Base-by-base conservation (phyloP, 2,329 filamentous ascomycete genomes). In the Rosellinia necatrix region DNA sequence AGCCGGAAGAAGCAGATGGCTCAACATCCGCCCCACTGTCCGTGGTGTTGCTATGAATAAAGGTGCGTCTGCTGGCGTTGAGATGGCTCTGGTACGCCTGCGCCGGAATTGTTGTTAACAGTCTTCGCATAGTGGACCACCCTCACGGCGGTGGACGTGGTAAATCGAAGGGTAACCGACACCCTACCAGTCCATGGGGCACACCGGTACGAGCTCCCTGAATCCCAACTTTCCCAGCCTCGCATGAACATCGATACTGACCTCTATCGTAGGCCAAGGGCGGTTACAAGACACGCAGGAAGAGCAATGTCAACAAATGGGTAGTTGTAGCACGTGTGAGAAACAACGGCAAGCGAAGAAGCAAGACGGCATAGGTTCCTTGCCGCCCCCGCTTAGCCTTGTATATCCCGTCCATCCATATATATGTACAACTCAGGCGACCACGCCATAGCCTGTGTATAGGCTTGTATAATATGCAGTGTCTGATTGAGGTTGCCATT, bases 21-120 rank as follows among this genome's bases (percentile, higher is more conserved):
- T 97, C 64, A 94, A 94, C 71, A 96, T 96, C 70, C 83, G 94
- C 65, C 94, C 94, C 13, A 97, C 94, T 0, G 94, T 99, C 40
- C 87, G 96, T 80, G 96, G 94, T 88, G 78, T 97, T 67, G 94
- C 96, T 61, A 99, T 99, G 96, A 99, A 99, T 80, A 92, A 93
- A 73, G 85, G 89, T 91, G 77, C 70, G 82, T 74, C 21, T 44
- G 9, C 42, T 17, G 13, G 29, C 17, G 55, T 15, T 6, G 21
- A 50, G 30, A 19, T 22, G 22, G 12, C 7, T 30, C n/a, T 12
- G 50, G 37, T 13, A 53, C 54, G 25, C 22, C 12, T 21, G 6
- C 22, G n/a, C 15, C 12, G 29, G 32, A 58, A 21, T 55, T 63
- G 35, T 61, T 50, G 19, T 15, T 53, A n/a, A 61, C 49, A 50